Percentiles rank a stretch among this genome's conserved stretches.
These are phyloP conservation scores for Nemania diffusa DNA, from an alignment of 2,329 filamentous ascomycete genomes.

Conservation along the genomic window DNA sequence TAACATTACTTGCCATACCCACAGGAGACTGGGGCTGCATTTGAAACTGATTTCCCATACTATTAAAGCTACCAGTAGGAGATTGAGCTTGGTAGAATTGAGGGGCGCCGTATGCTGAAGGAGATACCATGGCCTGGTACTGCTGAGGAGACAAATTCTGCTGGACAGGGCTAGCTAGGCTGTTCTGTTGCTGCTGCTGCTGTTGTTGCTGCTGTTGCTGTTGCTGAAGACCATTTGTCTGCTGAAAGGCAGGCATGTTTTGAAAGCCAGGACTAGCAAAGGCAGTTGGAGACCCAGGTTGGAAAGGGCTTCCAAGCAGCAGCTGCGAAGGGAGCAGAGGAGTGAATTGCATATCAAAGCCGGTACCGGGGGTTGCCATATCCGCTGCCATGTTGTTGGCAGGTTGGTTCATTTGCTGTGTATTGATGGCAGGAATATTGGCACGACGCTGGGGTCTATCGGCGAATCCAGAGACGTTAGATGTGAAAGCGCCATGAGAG, in stretches of 20 bases:
- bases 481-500: conserved; percentile 90
- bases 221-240: conserved; percentile 52
- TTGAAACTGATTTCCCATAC: conserved; percentile 67
- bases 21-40: conserved; percentile 78
- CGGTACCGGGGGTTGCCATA: conserved; percentile 86
- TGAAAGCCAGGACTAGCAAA: conserved; percentile 95
- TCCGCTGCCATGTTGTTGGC: conserved; percentile 70
- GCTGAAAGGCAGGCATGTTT: conserved; percentile 80
- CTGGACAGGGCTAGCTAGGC: conserved; percentile 79
- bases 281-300: conserved; percentile 89
- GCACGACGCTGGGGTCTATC: conserved; percentile 85
- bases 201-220: conserved; percentile 43
- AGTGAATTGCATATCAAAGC: conserved; percentile 98
- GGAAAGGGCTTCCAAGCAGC: conserved; percentile 94
- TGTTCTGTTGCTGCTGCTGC: conserved; percentile 58
- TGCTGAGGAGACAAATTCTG: conserved; percentile 81
- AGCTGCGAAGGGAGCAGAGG: conserved; percentile 94
- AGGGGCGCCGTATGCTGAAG: conserved; percentile 82
- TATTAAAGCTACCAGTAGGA: conserved; percentile 79
- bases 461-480: conserved; percentile 84
- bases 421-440: conserved; percentile 94
- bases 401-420: conserved; percentile 69
- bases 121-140: conserved; percentile 87
- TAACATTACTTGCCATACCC: conserved; percentile 79
- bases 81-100: conserved; percentile 89